Conservation (phyloP, 192 early-diverging fungal species). For the Rhizoclosmatium sp. region DNA sequence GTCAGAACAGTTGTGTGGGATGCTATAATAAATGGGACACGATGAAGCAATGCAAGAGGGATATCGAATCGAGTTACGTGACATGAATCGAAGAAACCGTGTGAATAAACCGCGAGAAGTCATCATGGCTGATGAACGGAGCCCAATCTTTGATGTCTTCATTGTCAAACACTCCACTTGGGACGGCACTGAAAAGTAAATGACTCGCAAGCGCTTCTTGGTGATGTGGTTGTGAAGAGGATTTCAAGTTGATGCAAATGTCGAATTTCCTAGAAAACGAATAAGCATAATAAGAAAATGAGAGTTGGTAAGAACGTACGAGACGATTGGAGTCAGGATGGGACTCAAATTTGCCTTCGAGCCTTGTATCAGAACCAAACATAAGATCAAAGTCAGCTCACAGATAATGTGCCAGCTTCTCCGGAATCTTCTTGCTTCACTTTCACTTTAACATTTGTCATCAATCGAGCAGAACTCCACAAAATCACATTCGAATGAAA, state of each 20-base stretch:
- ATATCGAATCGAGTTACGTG: background rate
- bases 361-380: too few species aligned
- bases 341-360: too few species aligned
- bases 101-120: constrained; percentile 10
- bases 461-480: constrained; percentile 2
- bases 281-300: background rate
- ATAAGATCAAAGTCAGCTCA: background rate
- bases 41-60: too few species aligned
- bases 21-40: background rate
- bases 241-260: constrained; percentile 15
- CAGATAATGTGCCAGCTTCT: background rate
- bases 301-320: too few species aligned
- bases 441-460: background rate
- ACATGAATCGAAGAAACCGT: background rate
- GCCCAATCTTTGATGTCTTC: background rate
- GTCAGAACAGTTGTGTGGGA: background rate
- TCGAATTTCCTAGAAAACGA: constrained; percentile 21
- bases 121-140: background rate
- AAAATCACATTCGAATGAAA: constrained; percentile 17
- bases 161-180: background rate
- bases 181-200: background rate
- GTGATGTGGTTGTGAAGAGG: constrained; percentile 3
- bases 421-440: background rate
- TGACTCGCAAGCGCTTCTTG: constrained; percentile 2
- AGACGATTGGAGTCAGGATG: too few species aligned